phyloP scores from a whole-genome alignment of 2,329 filamentous ascomycete genomes.

The Escovopsis sp. region DNA sequence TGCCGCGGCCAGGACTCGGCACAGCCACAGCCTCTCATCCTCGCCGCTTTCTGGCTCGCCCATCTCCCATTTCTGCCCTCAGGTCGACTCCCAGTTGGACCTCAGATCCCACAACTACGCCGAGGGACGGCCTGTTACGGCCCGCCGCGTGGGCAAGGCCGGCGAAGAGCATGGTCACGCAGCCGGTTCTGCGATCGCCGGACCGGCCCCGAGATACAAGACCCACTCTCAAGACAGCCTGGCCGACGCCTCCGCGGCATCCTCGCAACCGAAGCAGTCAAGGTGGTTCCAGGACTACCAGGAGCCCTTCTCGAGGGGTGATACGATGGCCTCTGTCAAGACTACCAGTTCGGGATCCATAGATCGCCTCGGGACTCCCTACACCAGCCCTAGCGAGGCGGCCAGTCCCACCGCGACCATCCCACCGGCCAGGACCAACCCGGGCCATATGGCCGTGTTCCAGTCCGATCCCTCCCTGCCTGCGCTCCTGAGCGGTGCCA shows the following conservation, averaged over 20 bases:
- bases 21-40: constrained; percentile 17
- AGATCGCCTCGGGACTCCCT: constrained; percentile 31
- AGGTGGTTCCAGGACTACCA: constrained; percentile 10
- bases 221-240: too few species aligned
- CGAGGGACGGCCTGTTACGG: constrained; percentile 33
- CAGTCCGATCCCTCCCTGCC: constrained; percentile 51
- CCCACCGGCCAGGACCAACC: constrained; percentile 24
- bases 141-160: constrained; percentile 25
- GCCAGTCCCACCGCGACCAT: constrained; percentile 32
- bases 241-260: too few species aligned
- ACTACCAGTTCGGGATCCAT: constrained; percentile 40
- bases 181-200: too few species aligned
- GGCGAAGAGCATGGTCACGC: constrained; percentile 21
- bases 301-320: constrained; percentile 22
- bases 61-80: constrained; percentile 21
- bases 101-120: constrained; percentile 11
- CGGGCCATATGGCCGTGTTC: constrained; percentile 36
- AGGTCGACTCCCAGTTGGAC: constrained; percentile 30
- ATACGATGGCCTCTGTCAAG: constrained; percentile 28
- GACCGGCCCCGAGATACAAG: too few species aligned
- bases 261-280: constrained; percentile 10
- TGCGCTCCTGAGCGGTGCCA: constrained; percentile 47
- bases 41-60: constrained; percentile 25
- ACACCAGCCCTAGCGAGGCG: constrained; percentile 40
- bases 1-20: constrained; percentile 20